Percentiles rank a stretch among this genome's conserved stretches.
phyloP scores from a whole-genome alignment of 768 basidiomycete genomes.

The Rhizopogon vesiculosus region DNA sequence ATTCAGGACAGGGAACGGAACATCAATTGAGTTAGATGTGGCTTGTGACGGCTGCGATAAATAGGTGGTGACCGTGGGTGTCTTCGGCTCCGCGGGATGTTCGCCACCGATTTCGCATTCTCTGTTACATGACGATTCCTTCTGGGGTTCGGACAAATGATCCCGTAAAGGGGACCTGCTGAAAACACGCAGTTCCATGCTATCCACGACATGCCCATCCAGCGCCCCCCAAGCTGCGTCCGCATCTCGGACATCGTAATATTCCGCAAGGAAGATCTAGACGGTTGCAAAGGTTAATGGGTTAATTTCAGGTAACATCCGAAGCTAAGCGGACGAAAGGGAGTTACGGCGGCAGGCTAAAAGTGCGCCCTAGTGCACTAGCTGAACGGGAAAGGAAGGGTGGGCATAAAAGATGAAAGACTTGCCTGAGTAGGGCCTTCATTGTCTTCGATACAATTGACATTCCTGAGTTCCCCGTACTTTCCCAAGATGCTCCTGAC shows the following conservation, averaged over 20 bases:
- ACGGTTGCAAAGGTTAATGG: neutral
- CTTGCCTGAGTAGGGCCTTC: constrained; percentile 24
- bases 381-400: neutral
- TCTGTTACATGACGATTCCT: constrained; percentile 18
- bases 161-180: constrained; percentile 27
- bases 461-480: constrained; percentile 27
- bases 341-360: neutral
- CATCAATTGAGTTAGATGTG: constrained; percentile 15
- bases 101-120: constrained; percentile 28
- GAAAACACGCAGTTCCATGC: constrained; percentile 44
- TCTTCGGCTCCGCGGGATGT: constrained; percentile 32
- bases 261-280: constrained; percentile 57
- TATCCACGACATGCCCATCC: constrained; percentile 44
- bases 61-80: constrained; percentile 29
- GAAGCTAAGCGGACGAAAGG: neutral
- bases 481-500: constrained; percentile 24
- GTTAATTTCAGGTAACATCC: neutral
- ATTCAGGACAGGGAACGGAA: constrained; percentile 21
- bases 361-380: neutral
- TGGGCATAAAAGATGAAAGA: constrained; percentile 5
- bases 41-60: constrained; percentile 28
- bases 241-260: constrained; percentile 60
- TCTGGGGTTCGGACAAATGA: constrained; percentile 21
- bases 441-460: constrained; percentile 20
- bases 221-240: constrained; percentile 46